Evolutionary conservation across 1,284 basidiomycete species (phyloP), one percentile per base, ranked within the genome.

Genomic region (Tilletia walkeri): DNA sequence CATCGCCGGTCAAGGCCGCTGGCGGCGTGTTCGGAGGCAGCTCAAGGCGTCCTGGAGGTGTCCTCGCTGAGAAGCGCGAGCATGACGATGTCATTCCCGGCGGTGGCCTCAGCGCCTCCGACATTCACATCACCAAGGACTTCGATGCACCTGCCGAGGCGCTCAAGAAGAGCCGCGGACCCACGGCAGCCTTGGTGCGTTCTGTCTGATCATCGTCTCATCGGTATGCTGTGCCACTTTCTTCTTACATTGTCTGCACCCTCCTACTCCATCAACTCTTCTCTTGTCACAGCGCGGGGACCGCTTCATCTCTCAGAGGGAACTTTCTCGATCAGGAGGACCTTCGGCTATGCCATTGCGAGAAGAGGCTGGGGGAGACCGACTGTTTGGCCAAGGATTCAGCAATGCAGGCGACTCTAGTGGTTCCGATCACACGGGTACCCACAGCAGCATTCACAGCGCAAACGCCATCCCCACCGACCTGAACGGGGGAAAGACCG

Each of bases 301-400:
- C 56, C 75, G 81, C 20, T 83, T 78, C 70, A 82, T 83, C 36
- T 78, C 81, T 1, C 78, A 79, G 45, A 74, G 80, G 47, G 80
- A 81, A 61, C 73, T 80, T n/a, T 72, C 73, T 39, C 72, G 77
- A 50, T 68, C 72, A 2, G 69, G 71, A 0, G 75, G 70, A 7
- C 67, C 76, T 2, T 72, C 74, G n/a, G 24, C 73, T 36, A 72
- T 73, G 36, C 68, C 74, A 4, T 71, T 74, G 20, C 72, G 72
- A 1, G 73, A 77, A 0, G 76, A 78, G 49, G 67, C 69, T 18
- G 79, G 76, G 12, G 54, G 54, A 34, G 54, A 56, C 20, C 54
- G 54, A 12, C 54, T 56, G 20, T 56, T 56, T 16, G 80, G 78
- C 12, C 79, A 82, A 38, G 73, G 74, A 6, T 74, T 78, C 18